Base-by-base conservation (phyloP, 2,329 filamentous ascomycete genomes). In the Penicillium crustosum region DNA sequence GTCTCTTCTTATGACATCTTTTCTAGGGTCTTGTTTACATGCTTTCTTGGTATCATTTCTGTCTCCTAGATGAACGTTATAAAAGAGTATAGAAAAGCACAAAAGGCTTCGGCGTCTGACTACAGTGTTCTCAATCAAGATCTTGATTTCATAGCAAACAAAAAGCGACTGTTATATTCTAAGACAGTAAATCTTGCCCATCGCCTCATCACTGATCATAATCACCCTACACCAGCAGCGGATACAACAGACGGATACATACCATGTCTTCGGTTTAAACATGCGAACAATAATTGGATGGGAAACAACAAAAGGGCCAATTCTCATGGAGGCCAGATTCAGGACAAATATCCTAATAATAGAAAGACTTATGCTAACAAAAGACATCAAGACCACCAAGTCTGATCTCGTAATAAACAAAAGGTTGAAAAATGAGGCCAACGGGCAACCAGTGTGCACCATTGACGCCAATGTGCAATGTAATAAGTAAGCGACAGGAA, bases 381-480 rank as follows among this genome's bases (percentile, higher is more conserved):
- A 53, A 51, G 55, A 47, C 33, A 59, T 50, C 51, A 48, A 50
- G 53, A 59, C 56, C 51, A 19, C 62, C 53, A 54, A 52, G 57
- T 58, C 62, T 33, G 49, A 54, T 56, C 25, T 52, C 53, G 48
- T 51, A 54, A 38, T 23, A 42, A 50, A 55, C 42, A 59, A 43
- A 45, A 52, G 39, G 23, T 58, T 53, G 21, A 58, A 53, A 36
- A 39, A 39, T 25, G 17, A 36, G 19, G 50, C 55, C 58, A 55
- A 49, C 35, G 41, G 29, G 47, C 31, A 17, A 49, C 15, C 41
- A 41, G 33, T 58, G 50, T 43, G 57, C 56, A 51, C 58, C 53
- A 61, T 49, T 61, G 60, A 68, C 63, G 67, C 62, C 64, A 62
- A 63, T 61, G 55, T 62, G 54, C 42, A 55, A 61, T 61, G 53